These are phyloP conservation scores for Gracilaria vermiculophylla DNA, from an alignment of 23 red algal genomes.

Conservation along the genomic window DNA sequence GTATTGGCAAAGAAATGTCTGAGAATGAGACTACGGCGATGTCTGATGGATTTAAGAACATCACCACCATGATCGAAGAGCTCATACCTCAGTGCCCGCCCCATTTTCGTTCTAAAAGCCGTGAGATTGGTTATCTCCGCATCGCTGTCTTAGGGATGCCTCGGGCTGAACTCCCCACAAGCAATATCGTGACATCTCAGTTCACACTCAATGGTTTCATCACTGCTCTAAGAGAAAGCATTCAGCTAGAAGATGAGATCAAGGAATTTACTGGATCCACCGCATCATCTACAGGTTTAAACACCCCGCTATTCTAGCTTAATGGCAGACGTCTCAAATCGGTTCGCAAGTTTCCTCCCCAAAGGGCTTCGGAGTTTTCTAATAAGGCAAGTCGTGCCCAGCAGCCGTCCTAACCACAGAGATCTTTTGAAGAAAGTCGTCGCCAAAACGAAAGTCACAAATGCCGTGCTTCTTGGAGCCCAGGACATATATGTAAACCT, in stretches of 20 bases:
- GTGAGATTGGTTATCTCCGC: slow-evolving; percentile 37
- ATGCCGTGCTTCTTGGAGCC: slow-evolving; percentile 16
- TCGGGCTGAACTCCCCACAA: slow-evolving; percentile 7
- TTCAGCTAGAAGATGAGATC: not conserved
- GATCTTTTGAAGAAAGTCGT: slow-evolving; percentile 34
- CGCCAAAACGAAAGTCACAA: slow-evolving; percentile 13
- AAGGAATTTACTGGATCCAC: not conserved
- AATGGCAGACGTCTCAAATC: slow-evolving; percentile 11
- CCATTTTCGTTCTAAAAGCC: slow-evolving; percentile 3
- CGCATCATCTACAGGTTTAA: not conserved
- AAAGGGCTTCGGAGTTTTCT: too few species aligned
- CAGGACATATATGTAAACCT: slow-evolving; percentile 19
- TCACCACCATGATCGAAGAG: not conserved
- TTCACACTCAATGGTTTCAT: slow-evolving; percentile 40
- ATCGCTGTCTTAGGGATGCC: not conserved
- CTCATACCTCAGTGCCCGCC: slow-evolving; percentile 30
- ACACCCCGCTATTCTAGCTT: not conserved
- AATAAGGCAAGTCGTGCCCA: too few species aligned
- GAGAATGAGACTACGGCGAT: slow-evolving; percentile 17
- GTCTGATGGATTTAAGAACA: slow-evolving; percentile 32
- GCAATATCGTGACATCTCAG: not conserved
- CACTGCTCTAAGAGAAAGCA: slow-evolving; percentile 16
- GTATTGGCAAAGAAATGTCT: not conserved
- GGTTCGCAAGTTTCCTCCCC: not conserved
- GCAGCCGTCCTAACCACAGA: too few species aligned